These are phyloP conservation scores for Pyrus hybrid DNA, from an alignment of 331 rosid species.

Conservation along the genomic window DNA sequence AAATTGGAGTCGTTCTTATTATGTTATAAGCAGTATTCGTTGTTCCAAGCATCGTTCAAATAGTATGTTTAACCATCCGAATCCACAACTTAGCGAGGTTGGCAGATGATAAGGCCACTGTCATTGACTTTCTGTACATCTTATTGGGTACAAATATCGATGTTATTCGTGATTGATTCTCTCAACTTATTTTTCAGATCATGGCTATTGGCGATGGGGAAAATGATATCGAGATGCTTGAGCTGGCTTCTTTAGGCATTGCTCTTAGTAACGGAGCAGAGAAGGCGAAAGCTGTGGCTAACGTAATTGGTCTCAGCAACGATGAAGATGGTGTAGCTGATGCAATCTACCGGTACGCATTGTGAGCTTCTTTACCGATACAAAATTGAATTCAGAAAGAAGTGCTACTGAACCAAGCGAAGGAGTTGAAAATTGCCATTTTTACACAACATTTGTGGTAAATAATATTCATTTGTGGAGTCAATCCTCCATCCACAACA, in stretches of 20 bases:
- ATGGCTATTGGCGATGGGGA: constrained; percentile 99
- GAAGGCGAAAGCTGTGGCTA: constrained; percentile 75
- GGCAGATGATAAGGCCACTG: not conserved
- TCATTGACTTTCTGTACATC: not conserved
- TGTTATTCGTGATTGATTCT: constrained; percentile 1
- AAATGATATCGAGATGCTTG: constrained; percentile 86
- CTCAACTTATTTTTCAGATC: constrained; percentile 32
- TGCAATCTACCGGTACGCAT: constrained; percentile 77
- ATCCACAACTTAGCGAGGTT: not conserved
- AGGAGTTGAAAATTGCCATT: no score
- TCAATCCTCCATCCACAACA: not conserved
- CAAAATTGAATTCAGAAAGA: not conserved
- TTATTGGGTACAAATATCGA: not conserved
- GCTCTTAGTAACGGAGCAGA: constrained; percentile 79
- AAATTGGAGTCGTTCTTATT: not conserved
- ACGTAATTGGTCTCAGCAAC: constrained; percentile 70
- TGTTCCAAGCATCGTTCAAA: not conserved
- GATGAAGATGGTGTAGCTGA: constrained; percentile 91
- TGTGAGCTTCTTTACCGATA: constrained; percentile 27
- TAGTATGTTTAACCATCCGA: not conserved
- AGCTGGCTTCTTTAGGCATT: constrained; percentile 76
- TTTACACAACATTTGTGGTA: not conserved
- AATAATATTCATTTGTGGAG: not conserved
- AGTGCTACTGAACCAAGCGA: not conserved
- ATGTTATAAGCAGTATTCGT: not conserved